Percentiles rank a stretch among this genome's conserved stretches.
phyloP scores from a whole-genome alignment of 2,329 filamentous ascomycete species.

The Xylaria sp. region DNA sequence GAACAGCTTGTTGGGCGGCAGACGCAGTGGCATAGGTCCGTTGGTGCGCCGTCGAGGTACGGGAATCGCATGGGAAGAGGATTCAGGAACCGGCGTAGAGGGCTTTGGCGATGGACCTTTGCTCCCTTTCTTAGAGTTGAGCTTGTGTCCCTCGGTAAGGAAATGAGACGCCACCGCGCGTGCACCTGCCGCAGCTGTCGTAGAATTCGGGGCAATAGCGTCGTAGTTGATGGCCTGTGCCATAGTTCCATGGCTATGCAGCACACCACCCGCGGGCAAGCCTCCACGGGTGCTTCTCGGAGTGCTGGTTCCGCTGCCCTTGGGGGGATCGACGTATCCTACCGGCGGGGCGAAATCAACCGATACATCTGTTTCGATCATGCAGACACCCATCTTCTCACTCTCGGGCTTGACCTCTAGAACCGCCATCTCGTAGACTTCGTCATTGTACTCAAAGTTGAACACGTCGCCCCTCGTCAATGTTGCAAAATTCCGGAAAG shows the following conservation, averaged over 20 bases:
- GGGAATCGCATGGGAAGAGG: slow-evolving; percentile 49
- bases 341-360: slow-evolving; percentile 95
- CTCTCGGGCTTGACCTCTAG: slow-evolving; percentile 89
- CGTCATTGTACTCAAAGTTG: slow-evolving; percentile 96
- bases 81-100: slow-evolving; percentile 71
- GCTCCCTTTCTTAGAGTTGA: slow-evolving; percentile 81
- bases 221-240: slow-evolving; percentile 97
- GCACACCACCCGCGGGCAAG: slow-evolving; percentile 71
- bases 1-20: slow-evolving; percentile 91
- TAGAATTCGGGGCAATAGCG: slow-evolving; percentile 81
- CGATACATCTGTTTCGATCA: slow-evolving; percentile 94
- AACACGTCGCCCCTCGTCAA: slow-evolving; percentile 94
- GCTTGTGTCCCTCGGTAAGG: slow-evolving; percentile 75
- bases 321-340: slow-evolving; percentile 89
- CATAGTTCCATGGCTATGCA: slow-evolving; percentile 92
- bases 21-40: slow-evolving; percentile 82
- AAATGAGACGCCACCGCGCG: slow-evolving; percentile 71
- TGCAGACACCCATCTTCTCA: slow-evolving; percentile 85
- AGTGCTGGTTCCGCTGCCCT: slow-evolving; percentile 81
- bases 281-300: slow-evolving; percentile 71
- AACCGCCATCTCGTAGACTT: slow-evolving; percentile 90
- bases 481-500: slow-evolving; percentile 93
- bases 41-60: slow-evolving; percentile 61
- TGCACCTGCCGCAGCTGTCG: slow-evolving; percentile 61
- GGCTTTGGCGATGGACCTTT: slow-evolving; percentile 77